Evolutionary conservation across 768 basidiomycete genomes (phyloP).

Genomic region (Mycena galericulata): DNA sequence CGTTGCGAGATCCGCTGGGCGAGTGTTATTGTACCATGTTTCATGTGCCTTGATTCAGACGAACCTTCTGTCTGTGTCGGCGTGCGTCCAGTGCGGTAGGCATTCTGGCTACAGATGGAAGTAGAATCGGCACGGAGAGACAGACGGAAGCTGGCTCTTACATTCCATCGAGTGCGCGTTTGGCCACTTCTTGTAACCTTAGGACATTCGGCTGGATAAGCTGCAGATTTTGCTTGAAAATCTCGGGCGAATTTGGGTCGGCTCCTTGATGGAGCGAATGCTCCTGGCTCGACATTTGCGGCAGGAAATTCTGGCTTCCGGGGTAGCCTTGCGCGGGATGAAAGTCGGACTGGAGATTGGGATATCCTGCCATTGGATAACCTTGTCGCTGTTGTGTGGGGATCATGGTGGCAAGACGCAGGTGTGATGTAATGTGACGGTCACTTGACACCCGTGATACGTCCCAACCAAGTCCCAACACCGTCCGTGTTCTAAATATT

Average conservation of each 20-base stretch:
- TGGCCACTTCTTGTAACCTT: constrained; percentile 61
- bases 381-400: not conserved
- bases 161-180: constrained; percentile 65
- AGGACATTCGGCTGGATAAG: constrained; percentile 61
- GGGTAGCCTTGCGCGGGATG: not conserved
- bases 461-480: too few relatives aligned
- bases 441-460: too few relatives aligned
- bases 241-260: constrained; percentile 70
- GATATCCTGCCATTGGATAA: constrained; percentile 22
- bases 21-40: not conserved
- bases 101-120: constrained; percentile 59
- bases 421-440: too few relatives aligned
- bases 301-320: constrained; percentile 1
- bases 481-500: too few relatives aligned
- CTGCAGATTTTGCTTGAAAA: constrained; percentile 71
- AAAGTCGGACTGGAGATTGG: constrained; percentile 8
- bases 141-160: constrained; percentile 45
- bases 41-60: not conserved
- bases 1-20: constrained; percentile 56
- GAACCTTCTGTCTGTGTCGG: constrained; percentile 68
- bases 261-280: constrained; percentile 44
- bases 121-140: not conserved
- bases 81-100: constrained; percentile 67
- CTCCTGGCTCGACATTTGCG: constrained; percentile 23
- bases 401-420: constrained; percentile 27